Base-by-base conservation (phyloP, 345 rosid species). In the Microcos paniculata region DNA sequence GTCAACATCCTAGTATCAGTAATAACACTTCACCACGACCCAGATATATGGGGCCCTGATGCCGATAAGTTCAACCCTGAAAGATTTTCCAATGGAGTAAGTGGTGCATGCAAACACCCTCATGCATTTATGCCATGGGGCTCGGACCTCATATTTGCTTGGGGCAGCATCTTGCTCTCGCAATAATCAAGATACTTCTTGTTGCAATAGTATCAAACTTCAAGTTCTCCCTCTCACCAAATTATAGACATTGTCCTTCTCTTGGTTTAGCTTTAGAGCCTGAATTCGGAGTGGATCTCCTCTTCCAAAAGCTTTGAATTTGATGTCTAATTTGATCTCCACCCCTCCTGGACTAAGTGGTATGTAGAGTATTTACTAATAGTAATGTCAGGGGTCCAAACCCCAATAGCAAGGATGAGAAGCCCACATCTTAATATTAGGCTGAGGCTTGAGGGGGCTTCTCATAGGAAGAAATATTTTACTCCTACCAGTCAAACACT, bases 1-100 rank as follows among this genome's bases (percentile, higher is more conserved):
- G 77, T 82, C 0, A 84, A 73, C 14, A 16, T 85, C 31, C 80
- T 85, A 86, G 69, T 78, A 4, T 4, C 76, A 2, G 30, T 73
- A 8, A 8, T 73, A 9, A 56, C 78, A 19, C 52, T 83, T 31
- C 88, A 85, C 45, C 78, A 79, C 6, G 87, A 87, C 49, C 86
- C 88, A 0, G 79, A 84, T 59, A 75, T 78, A 35, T 84, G 90
- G 88, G 87, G 90, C 16, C 38, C 79, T 0, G 88, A 85, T 62
- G 74, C 89, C 0, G 52, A 76, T 56, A 40, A 42, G 1, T 88
- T 83, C 75, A 80, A 78, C 15, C 88, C 89, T 0, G 77, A 71
- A 0, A 78, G 89, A 33, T 83, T 84, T 72, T 68, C 51, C 3
- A 73, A 82, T 28, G 88, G 87, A n/a, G 59, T 82, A n/a, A 38